A percentile compares a stretch with the other conserved stretches of the same genome.
Evolutionary conservation across 2,329 filamentous ascomycete species (phyloP).

Genomic region (Alternaria tenuissima): DNA sequence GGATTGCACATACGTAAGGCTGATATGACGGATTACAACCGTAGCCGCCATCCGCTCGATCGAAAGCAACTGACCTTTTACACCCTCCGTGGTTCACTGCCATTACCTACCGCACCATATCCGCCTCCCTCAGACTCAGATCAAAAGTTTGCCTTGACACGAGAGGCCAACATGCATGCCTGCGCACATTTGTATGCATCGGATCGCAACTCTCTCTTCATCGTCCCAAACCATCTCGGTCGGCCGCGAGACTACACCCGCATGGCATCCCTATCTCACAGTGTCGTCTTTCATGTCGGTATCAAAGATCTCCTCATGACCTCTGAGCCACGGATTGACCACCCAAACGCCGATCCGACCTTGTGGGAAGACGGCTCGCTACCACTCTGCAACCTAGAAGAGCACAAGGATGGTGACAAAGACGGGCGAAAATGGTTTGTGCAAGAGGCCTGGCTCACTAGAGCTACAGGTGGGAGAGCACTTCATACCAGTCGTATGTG

Average conservation of each 20-base stretch:
- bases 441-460: slow-evolving; percentile 27
- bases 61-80: slow-evolving; percentile 45
- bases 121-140: slow-evolving; percentile 15
- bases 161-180: slow-evolving; percentile 61
- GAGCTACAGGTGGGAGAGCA: slow-evolving; percentile 36
- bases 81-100: slow-evolving; percentile 46
- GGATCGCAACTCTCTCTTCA: slow-evolving; percentile 63
- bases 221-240: slow-evolving; percentile 58
- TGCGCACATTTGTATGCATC: slow-evolving; percentile 66
- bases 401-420: slow-evolving; percentile 19
- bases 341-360: slow-evolving; percentile 28
- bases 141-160: slow-evolving; percentile 13
- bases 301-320: slow-evolving; percentile 36
- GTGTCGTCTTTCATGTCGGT: slow-evolving; percentile 46
- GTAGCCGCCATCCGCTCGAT: slow-evolving; percentile 46
- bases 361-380: slow-evolving; percentile 31
- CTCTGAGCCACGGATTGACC: slow-evolving; percentile 31
- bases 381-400: slow-evolving; percentile 34
- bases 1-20: slow-evolving; percentile 61
- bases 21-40: slow-evolving; percentile 62
- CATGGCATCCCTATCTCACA: slow-evolving; percentile 45
- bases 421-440: slow-evolving; percentile 46
- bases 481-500: slow-evolving; percentile 42
- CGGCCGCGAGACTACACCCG: slow-evolving; percentile 34
- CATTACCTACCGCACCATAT: slow-evolving; percentile 35